phyloP scores from a whole-genome alignment of 2,329 filamentous ascomycete genomes.

The Scopulariopsis brevicaulis region DNA sequence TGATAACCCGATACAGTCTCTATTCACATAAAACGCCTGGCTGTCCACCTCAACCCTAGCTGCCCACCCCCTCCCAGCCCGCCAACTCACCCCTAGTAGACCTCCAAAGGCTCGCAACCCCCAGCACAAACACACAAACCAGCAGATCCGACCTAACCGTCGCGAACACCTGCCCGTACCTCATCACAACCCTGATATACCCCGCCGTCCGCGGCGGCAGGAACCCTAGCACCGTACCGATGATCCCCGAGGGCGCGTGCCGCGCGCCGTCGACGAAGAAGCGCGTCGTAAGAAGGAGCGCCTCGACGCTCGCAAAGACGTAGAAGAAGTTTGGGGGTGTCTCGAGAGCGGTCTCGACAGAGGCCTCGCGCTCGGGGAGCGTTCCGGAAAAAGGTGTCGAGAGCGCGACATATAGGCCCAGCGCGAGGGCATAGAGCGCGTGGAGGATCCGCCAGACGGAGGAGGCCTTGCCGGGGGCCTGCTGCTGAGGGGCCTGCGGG shows the following conservation, averaged over 20 bases:
- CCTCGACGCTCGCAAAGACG: conserved; percentile 69
- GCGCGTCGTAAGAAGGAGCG: conserved; percentile 58
- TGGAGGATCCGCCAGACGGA: conserved; percentile 64
- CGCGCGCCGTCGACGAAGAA: conserved; percentile 41
- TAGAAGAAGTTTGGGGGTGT: conserved; percentile 54
- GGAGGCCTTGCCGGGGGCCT: conserved; percentile 17
- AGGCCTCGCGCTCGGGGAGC: conserved; percentile 42
- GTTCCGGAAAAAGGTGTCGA: conserved; percentile 59
- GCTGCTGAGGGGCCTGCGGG: conserved; percentile 23
- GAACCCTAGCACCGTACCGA: conserved; percentile 53
- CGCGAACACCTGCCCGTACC: conserved; percentile 60
- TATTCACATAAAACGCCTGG: neutral
- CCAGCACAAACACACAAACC: conserved; percentile 66
- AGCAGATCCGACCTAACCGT: conserved; percentile 65
- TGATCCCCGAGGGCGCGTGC: conserved; percentile 40
- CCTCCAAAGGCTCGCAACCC: conserved; percentile 20
- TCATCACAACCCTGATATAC: conserved; percentile 47
- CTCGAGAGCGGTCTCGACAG: conserved; percentile 19
- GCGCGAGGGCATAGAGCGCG: conserved; percentile 55
- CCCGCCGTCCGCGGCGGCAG: conserved; percentile 53
- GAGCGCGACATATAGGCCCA: conserved; percentile 61
- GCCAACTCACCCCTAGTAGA: neutral
- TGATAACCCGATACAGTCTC: neutral
- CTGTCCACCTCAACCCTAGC: too few relatives aligned
- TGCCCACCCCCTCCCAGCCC: neutral